phyloP scores from a whole-genome alignment of 140 eudicot genomes.

The Erigeron philadelphicus region DNA sequence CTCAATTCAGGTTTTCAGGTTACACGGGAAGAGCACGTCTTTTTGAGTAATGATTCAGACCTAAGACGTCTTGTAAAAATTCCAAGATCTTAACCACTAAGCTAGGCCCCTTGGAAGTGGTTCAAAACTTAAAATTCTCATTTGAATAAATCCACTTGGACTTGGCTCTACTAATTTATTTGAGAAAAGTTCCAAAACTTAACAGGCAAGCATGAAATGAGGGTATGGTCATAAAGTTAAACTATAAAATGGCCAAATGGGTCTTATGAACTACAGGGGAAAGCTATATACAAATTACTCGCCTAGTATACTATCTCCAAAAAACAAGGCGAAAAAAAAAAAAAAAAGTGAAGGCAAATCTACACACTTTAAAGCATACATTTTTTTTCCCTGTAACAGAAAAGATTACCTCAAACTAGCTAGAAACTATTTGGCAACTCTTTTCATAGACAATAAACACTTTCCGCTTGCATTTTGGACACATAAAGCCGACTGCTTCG shows the following conservation, averaged over 20 bases:
- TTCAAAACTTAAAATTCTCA: too few species aligned
- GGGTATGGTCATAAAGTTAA: background rate
- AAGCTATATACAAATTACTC: slow-evolving; percentile 16
- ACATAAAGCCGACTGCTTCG: slow-evolving; percentile 30
- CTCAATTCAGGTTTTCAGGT: too few species aligned
- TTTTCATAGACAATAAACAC: slow-evolving; percentile 22
- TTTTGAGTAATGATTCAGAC: too few species aligned
- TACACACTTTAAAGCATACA: slow-evolving; percentile 1
- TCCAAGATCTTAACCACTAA: too few species aligned
- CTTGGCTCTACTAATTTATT: background rate
- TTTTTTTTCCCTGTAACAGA: slow-evolving; percentile 9
- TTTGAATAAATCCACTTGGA: background rate
- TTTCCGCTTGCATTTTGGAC: slow-evolving; percentile 30
- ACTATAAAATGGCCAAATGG: background rate
- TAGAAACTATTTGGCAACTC: slow-evolving; percentile 12
- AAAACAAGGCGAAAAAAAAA: background rate
- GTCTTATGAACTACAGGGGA: slow-evolving; percentile 22
- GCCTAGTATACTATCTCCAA: slow-evolving; percentile 1
- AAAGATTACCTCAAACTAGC: background rate
- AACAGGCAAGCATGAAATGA: background rate
- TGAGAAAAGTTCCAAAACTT: background rate
- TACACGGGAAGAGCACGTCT: too few species aligned
- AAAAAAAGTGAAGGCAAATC: background rate
- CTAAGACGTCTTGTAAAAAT: too few species aligned
- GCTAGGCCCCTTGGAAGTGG: too few species aligned